Base-by-base conservation (phyloP, 495 filamentous ascomycete species). In the Neurospora cerealis region DNA sequence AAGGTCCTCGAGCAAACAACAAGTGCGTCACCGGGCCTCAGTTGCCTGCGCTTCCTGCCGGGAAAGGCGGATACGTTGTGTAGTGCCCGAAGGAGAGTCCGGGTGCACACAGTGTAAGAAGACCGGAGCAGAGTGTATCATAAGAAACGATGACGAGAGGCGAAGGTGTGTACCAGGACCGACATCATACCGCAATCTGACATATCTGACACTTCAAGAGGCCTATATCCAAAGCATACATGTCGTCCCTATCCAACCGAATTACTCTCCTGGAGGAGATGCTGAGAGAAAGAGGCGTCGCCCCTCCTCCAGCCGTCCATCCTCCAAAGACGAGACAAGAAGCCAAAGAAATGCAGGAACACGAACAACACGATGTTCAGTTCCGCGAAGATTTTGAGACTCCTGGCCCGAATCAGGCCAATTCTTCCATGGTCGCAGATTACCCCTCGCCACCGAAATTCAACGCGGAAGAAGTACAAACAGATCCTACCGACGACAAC, bases 91-190 rank as follows among this genome's bases (percentile, higher is more conserved):
- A 13, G 86, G 85, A 19, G 82, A 85, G 54, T 79, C 80, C n/a
- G 83, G 83, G 72, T 88, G 87, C 76, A 83, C 82, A 37, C 86
- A 87, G 76, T 88, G 87, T 76, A 86, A 85, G 75, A 78, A 84
- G 39, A 83, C 84, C 4, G 84, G 85, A 60, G 79, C 83, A 39
- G 80, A 85, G 60, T 88, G 86, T 74, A 79, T 88, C 41, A 88
- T 88, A 75, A 87, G 85, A 76, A 88, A 87, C 76, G 87, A 88
- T 75, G 87, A 88, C 75, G 86, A 88, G 76, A 78, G 87, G 54
- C 76, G 86, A 74, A 78, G 85, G 86, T 85, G 74, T 60, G 80
- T 78, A 40, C 54, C 28, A 32, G 54, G 54, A 19, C 54, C 54
- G 28, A 66, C 28, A 32, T 17, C 6, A 7, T 66, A 66, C 3